Conservation (phyloP, 768 basidiomycete species). For the Tricholoma terreum region DNA sequence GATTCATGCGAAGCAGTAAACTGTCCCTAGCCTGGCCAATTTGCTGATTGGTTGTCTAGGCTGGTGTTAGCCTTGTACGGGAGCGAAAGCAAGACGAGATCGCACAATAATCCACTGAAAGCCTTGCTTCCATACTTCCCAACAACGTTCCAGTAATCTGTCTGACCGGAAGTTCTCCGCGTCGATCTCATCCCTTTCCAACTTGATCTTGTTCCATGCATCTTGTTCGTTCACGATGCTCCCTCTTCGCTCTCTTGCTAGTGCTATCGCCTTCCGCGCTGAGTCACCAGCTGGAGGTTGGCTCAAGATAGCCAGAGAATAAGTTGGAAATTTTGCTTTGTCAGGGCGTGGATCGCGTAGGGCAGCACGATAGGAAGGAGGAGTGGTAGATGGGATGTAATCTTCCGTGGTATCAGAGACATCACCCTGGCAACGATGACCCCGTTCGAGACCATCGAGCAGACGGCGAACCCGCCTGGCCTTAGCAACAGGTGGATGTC, state of each 20-base stretch:
- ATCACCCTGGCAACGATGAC: slow-evolving; percentile 8
- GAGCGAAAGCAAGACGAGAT: slow-evolving; percentile 11
- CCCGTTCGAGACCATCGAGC: background rate
- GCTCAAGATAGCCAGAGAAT: slow-evolving; percentile 13
- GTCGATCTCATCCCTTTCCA: slow-evolving; percentile 65
- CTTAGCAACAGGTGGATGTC: slow-evolving; percentile 9
- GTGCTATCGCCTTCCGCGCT: slow-evolving; percentile 27
- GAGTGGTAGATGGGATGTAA: slow-evolving; percentile 35
- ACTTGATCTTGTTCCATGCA: slow-evolving; percentile 74
- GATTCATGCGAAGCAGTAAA: slow-evolving; percentile 52
- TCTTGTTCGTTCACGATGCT: slow-evolving; percentile 66
- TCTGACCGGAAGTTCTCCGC: slow-evolving; percentile 69
- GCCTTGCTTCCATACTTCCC: slow-evolving; percentile 72
- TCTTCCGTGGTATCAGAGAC: slow-evolving; percentile 33
- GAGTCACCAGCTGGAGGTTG: slow-evolving; percentile 5
- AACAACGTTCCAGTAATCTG: slow-evolving; percentile 64
- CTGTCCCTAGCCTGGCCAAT: slow-evolving; percentile 66
- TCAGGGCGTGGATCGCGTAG: slow-evolving; percentile 23
- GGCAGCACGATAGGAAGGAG: slow-evolving; percentile 49
- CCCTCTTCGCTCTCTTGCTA: slow-evolving; percentile 40
- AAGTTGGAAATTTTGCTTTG: slow-evolving; percentile 22
- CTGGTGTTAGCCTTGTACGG: background rate
- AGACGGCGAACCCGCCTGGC: slow-evolving; percentile 6
- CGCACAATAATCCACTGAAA: slow-evolving; percentile 73
- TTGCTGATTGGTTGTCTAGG: slow-evolving; percentile 71